phyloP scores from a whole-genome alignment of 2,329 filamentous ascomycete genomes.

The Ophiocordyceps polyrhachis-furcata region DNA sequence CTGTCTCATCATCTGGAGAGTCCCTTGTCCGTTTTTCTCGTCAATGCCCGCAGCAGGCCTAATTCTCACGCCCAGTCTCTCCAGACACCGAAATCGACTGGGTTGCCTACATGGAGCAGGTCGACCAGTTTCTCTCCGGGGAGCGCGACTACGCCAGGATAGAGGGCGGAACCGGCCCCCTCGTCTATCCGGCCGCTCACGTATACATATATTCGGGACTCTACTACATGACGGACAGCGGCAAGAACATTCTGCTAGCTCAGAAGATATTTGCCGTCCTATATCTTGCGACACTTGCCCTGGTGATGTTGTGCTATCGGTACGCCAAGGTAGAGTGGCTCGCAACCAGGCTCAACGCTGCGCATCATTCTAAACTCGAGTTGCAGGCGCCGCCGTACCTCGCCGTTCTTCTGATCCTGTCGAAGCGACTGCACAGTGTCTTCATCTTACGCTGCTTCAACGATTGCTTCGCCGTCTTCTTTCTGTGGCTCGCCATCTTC shows the following conservation, averaged over 20 bases:
- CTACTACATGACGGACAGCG: slow-evolving; percentile 59
- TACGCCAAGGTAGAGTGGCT: slow-evolving; percentile 40
- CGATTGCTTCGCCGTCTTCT: slow-evolving; percentile 73
- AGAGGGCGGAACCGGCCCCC: slow-evolving; percentile 71
- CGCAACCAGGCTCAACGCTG: neutral
- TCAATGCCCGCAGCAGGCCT: neutral
- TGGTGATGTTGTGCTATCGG: slow-evolving; percentile 73
- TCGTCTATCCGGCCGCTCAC: slow-evolving; percentile 89
- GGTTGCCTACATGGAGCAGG: slow-evolving; percentile 91
- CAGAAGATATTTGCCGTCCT: slow-evolving; percentile 67
- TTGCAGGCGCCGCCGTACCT: slow-evolving; percentile 64
- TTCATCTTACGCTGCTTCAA: slow-evolving; percentile 91
- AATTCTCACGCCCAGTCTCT: neutral
- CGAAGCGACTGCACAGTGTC: slow-evolving; percentile 84
- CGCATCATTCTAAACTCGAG: neutral
- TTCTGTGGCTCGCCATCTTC: slow-evolving; percentile 67
- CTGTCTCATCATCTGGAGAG: slow-evolving; percentile 55
- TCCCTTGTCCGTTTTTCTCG: slow-evolving; percentile 48
- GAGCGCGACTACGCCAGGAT: slow-evolving; percentile 81
- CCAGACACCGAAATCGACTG: slow-evolving; percentile 94
- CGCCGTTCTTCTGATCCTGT: slow-evolving; percentile 68
- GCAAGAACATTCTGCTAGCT: slow-evolving; percentile 58
- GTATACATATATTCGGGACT: slow-evolving; percentile 77
- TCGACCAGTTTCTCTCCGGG: slow-evolving; percentile 59
- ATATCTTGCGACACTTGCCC: slow-evolving; percentile 55